These are phyloP conservation scores for Phytophthora hibernalis DNA, from an alignment of 352 stramenopile species.

Conservation along the genomic window DNA sequence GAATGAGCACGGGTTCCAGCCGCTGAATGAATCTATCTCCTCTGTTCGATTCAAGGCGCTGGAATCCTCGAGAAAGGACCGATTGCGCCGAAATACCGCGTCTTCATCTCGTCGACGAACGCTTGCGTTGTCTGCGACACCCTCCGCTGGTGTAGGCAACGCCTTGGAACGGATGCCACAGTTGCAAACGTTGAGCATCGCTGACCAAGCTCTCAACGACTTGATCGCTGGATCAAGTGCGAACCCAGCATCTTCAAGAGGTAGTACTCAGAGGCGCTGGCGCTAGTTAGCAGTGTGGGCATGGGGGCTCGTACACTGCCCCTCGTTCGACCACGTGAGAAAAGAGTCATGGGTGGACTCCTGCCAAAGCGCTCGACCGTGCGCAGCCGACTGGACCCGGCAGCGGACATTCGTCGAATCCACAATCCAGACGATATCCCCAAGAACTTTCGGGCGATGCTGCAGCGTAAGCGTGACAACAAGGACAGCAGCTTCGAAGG, in stretches of 20 bases:
- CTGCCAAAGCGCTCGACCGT: slow-evolving; percentile 73
- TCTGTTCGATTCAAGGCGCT: slow-evolving; percentile 56
- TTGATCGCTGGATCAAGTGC: slow-evolving; percentile 25
- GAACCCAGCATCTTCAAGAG: slow-evolving; percentile 19
- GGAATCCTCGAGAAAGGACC: slow-evolving; percentile 21
- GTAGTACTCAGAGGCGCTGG: slow-evolving; percentile 22
- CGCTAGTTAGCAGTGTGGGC: slow-evolving; percentile 45
- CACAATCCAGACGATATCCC: slow-evolving; percentile 77
- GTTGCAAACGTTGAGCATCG: slow-evolving; percentile 19
- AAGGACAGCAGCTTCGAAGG: slow-evolving; percentile 39
- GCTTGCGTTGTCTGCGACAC: slow-evolving; percentile 1
- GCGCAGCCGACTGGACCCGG: slow-evolving; percentile 66
- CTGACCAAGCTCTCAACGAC: slow-evolving; percentile 34
- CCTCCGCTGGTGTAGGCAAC: not conserved
- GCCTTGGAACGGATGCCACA: slow-evolving; percentile 5
- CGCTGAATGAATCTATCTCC: slow-evolving; percentile 64
- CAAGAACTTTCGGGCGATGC: slow-evolving; percentile 70
- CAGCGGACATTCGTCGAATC: slow-evolving; percentile 70
- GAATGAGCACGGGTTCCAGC: slow-evolving; percentile 49
- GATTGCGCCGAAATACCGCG: not conserved
- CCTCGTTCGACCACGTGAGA: slow-evolving; percentile 62
- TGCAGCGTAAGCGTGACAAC: slow-evolving; percentile 63
- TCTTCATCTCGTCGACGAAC: slow-evolving; percentile 25
- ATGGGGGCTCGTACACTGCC: slow-evolving; percentile 52
- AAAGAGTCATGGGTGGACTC: slow-evolving; percentile 67